A percentile compares a stretch with the other conserved stretches of the same genome.
Evolutionary conservation across 83 land plant species (phyloP).

Genomic region (Picea mariana): DNA sequence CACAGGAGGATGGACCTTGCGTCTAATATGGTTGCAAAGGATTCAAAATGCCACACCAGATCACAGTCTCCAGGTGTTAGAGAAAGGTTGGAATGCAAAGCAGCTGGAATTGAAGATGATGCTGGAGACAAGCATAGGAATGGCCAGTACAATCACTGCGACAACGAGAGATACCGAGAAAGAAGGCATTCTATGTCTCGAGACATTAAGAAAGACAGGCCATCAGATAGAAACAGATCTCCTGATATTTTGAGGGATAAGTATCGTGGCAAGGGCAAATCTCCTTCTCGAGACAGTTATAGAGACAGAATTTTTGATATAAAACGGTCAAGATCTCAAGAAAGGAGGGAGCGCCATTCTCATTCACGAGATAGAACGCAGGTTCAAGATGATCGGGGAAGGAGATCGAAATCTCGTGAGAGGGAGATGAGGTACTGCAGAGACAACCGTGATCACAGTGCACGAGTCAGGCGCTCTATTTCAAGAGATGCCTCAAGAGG

Average conservation of each 20-base stretch:
- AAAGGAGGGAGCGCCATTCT: conserved; percentile 1
- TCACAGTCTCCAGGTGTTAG: neutral
- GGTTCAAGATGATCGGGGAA: neutral
- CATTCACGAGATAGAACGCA: conserved; percentile 9
- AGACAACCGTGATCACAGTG: conserved; percentile 13
- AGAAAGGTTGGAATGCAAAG: neutral
- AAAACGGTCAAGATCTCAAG: conserved; percentile 14
- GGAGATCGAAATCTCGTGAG: conserved; percentile 6
- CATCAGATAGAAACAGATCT: conserved; percentile 17
- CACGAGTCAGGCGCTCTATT: conserved; percentile 21
- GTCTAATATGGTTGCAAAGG: neutral
- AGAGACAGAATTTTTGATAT: neutral
- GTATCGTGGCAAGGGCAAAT: conserved; percentile 14
- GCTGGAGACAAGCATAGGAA: neutral
- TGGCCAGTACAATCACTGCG: neutral
- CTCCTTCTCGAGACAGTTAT: conserved; percentile 19
- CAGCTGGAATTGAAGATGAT: neutral
- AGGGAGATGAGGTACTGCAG: conserved; percentile 11
- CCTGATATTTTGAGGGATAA: conserved; percentile 11
- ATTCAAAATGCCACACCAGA: neutral
- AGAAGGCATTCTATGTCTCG: neutral
- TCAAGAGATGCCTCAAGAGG: conserved; percentile 26
- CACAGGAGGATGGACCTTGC: neutral
- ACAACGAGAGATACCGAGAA: neutral
- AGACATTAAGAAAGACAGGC: conserved; percentile 1